Percentiles rank a stretch among this genome's conserved stretches.
These are phyloP conservation scores for Smittium mucronatum DNA, from an alignment of 371 early-diverging fungal species.

Conservation along the genomic window DNA sequence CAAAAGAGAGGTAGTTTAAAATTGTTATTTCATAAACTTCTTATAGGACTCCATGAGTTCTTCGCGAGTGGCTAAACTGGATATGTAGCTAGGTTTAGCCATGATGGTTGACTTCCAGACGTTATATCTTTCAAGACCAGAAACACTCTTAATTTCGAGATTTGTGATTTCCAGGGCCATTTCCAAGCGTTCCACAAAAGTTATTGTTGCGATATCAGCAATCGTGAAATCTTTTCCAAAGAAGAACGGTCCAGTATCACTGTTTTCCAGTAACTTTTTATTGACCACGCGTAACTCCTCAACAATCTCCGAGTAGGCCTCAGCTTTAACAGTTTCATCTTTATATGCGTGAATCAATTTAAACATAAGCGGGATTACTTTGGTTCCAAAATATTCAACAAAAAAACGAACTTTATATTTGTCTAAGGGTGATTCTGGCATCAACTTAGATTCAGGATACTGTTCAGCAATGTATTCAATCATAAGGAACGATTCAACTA, in stretches of 20 bases:
- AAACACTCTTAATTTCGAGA: not conserved
- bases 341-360: constrained; percentile 19
- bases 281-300: constrained; percentile 20
- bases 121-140: not conserved
- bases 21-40: not conserved
- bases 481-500: constrained; percentile 68
- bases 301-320: constrained; percentile 1
- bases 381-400: constrained; percentile 31
- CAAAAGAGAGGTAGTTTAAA: too few species aligned
- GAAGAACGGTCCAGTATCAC: constrained; percentile 47
- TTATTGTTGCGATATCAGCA: constrained; percentile 43
- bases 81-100: not conserved
- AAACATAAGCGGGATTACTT: constrained; percentile 24
- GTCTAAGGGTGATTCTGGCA: constrained; percentile 46
- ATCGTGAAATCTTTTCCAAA: constrained; percentile 40
- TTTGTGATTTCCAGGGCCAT: not conserved
- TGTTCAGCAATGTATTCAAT: constrained; percentile 73
- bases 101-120: not conserved
- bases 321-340: constrained; percentile 17
- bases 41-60: not conserved
- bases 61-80: not conserved
- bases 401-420: constrained; percentile 52
- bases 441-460: constrained; percentile 47
- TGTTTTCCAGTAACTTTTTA: constrained; percentile 33
- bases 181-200: constrained; percentile 35